A percentile compares a stretch with the other conserved stretches of the same genome.
Conservation (phyloP, 192 early-diverging fungal species). For the Entomortierella chlamydospora region DNA sequence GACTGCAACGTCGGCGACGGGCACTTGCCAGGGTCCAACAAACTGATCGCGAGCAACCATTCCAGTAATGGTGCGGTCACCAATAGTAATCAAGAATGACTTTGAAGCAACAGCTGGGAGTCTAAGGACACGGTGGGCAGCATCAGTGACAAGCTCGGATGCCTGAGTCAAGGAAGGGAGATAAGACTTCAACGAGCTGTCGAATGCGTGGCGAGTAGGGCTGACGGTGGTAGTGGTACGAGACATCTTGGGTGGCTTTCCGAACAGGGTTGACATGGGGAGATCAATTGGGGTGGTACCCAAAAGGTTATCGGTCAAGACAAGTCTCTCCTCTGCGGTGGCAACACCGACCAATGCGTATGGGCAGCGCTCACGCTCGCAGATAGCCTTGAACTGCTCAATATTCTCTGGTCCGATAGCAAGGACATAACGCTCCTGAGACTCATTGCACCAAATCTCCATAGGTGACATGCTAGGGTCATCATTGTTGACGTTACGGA, state of each 20-base stretch:
- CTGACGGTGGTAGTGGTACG: constrained; percentile 72
- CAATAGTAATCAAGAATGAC: constrained; percentile 97
- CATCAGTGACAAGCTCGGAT: constrained; percentile 65
- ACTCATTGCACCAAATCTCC: constrained; percentile 99
- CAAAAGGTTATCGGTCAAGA: constrained; percentile 82
- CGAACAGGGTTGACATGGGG: constrained; percentile 96
- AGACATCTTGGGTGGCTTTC: constrained; percentile 96
- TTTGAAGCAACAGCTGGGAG: constrained; percentile 94
- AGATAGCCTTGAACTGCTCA: constrained; percentile 78
- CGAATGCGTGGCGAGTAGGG: constrained; percentile 66
- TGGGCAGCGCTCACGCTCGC: constrained; percentile 91
- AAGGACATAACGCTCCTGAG: constrained; percentile 99
- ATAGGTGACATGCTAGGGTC: constrained; percentile 98
- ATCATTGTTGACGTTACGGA: constrained; percentile 91
- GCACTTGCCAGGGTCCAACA: constrained; percentile 99
- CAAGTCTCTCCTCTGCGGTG: constrained; percentile 82
- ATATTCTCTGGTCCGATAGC: constrained; percentile 81
- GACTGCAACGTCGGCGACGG: constrained; percentile 97
- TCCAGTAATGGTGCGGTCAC: constrained; percentile 95
- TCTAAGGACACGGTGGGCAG: constrained; percentile 79
- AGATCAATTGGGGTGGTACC: constrained; percentile 83
- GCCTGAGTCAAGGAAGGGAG: constrained; percentile 58
- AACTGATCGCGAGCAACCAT: constrained; percentile 96
- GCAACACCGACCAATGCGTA: constrained; percentile 92
- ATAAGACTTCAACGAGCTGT: constrained; percentile 69